phyloP scores from a whole-genome alignment of 1,284 basidiomycete genomes.

The Papiliotrema laurentii region DNA sequence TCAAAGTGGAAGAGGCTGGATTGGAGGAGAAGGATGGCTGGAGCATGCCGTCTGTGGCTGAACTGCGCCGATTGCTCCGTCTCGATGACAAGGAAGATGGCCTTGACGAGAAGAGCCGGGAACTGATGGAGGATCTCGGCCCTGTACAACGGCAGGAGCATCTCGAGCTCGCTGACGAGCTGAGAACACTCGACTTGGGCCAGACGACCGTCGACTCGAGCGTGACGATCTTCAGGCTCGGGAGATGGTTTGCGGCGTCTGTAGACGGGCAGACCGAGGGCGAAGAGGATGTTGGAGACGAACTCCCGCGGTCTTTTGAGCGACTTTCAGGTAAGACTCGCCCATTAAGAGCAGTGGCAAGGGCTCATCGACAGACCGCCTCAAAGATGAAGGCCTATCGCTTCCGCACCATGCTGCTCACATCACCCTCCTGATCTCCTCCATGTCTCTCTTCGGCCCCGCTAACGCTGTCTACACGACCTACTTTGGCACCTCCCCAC shows the following conservation, averaged over 20 bases:
- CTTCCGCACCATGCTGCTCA: conserved; percentile 62
- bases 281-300: conserved; percentile 24
- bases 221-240: conserved; percentile 20
- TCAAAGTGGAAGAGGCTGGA: conserved; percentile 66
- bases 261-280: conserved; percentile 14
- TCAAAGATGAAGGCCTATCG: conserved; percentile 52
- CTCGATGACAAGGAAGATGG: conserved; percentile 20
- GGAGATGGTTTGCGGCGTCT: conserved; percentile 37
- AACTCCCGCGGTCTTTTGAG: conserved; percentile 32
- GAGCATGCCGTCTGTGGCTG: conserved; percentile 19
- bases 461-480: conserved; percentile 73
- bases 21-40: conserved; percentile 56
- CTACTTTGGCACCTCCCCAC: conserved; percentile 86
- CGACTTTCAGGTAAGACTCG: conserved; percentile 19
- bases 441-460: conserved; percentile 68
- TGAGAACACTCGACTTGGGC: neutral
- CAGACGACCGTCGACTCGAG: neutral
- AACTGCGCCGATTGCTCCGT: conserved; percentile 34
- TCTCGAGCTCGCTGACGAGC: neutral
- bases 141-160: neutral
- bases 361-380: conserved; percentile 49
- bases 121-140: conserved; percentile 15
- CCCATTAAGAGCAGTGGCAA: neutral
- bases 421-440: conserved; percentile 78
- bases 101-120: conserved; percentile 25